phyloP scores from a whole-genome alignment of 495 filamentous ascomycete genomes.

The Tuber umbilicatum region DNA sequence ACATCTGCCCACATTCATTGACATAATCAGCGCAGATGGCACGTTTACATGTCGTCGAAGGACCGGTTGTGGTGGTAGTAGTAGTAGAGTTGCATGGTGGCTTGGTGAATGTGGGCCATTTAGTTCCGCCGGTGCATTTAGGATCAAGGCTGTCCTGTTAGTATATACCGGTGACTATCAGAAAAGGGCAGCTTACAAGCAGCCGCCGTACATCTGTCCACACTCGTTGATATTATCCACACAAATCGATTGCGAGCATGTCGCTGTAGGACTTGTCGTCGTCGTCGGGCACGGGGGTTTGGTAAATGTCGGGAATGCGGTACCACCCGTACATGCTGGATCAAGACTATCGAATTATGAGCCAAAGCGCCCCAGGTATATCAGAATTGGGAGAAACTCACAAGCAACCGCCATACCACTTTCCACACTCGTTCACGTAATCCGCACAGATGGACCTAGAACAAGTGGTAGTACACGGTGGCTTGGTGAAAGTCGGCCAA shows the following conservation, averaged over 20 bases:
- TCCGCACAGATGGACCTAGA: slow-evolving; percentile 18
- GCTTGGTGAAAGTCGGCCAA: slow-evolving; percentile 22
- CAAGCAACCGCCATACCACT: slow-evolving; percentile 28
- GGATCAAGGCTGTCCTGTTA: slow-evolving; percentile 19
- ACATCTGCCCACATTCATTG: slow-evolving; percentile 19
- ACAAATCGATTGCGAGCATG: slow-evolving; percentile 26
- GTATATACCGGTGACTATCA: not conserved
- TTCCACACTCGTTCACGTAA: slow-evolving; percentile 23
- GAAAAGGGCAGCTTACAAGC: slow-evolving; percentile 17
- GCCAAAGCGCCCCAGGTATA: not conserved
- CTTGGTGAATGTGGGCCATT: slow-evolving; percentile 16
- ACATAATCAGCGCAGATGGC: slow-evolving; percentile 14
- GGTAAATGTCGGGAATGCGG: slow-evolving; percentile 18
- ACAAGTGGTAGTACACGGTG: slow-evolving; percentile 16
- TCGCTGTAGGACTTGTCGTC: not conserved
- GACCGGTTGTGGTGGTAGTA: slow-evolving; percentile 5
- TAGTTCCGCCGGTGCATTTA: slow-evolving; percentile 18
- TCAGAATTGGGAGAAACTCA: not conserved
- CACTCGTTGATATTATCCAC: slow-evolving; percentile 27
- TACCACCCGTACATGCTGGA: slow-evolving; percentile 25
- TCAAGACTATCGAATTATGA: slow-evolving; percentile 15
- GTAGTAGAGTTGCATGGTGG: slow-evolving; percentile 11
- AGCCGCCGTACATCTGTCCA: slow-evolving; percentile 27
- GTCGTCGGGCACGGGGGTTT: slow-evolving; percentile 20
- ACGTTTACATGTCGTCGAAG: slow-evolving; percentile 8